These are phyloP conservation scores for Naganishia cerealis DNA, from an alignment of 1,284 basidiomycete genomes.

Conservation along the genomic window DNA sequence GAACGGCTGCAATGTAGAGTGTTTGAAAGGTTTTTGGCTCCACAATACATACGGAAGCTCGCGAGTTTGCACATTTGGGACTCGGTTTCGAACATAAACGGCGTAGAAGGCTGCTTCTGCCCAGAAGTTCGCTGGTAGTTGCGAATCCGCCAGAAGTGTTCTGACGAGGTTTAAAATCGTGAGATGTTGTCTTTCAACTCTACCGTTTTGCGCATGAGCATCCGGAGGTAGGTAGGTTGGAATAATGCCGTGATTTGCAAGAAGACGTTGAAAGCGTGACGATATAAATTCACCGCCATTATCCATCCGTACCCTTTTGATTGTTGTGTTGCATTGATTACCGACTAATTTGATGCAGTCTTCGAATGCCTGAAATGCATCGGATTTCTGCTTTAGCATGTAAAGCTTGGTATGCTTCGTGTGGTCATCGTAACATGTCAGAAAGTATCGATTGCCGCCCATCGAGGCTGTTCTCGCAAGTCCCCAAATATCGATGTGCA, in stretches of 20 bases:
- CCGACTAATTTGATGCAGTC: constrained; percentile 17
- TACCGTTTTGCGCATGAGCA: constrained; percentile 30
- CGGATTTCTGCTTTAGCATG: constrained; percentile 21
- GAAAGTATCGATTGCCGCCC: constrained; percentile 31
- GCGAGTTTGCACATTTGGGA: not conserved
- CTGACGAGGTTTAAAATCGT: constrained; percentile 18
- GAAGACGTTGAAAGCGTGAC: not conserved
- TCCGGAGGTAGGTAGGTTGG: constrained; percentile 11
- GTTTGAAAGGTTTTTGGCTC: not conserved
- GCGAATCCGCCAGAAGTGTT: constrained; percentile 13
- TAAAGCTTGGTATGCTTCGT: constrained; percentile 22
- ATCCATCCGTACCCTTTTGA: constrained; percentile 24
- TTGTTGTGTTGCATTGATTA: constrained; percentile 3
- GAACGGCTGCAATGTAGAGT: not conserved
- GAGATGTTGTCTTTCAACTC: constrained; percentile 24
- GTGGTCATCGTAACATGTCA: constrained; percentile 38
- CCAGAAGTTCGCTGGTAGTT: constrained; percentile 26
- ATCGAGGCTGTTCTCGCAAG: constrained; percentile 29
- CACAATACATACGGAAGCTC: not conserved
- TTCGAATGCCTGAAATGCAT: constrained; percentile 1
- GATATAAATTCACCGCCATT: constrained; percentile 35
- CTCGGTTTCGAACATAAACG: constrained; percentile 30
- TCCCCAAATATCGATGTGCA: constrained; percentile 37
- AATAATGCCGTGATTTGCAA: constrained; percentile 29
- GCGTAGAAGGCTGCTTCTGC: constrained; percentile 32